These are phyloP conservation scores for Phytophthora macrochlamydospora DNA, from an alignment of 352 stramenopile species.

Conservation along the genomic window DNA sequence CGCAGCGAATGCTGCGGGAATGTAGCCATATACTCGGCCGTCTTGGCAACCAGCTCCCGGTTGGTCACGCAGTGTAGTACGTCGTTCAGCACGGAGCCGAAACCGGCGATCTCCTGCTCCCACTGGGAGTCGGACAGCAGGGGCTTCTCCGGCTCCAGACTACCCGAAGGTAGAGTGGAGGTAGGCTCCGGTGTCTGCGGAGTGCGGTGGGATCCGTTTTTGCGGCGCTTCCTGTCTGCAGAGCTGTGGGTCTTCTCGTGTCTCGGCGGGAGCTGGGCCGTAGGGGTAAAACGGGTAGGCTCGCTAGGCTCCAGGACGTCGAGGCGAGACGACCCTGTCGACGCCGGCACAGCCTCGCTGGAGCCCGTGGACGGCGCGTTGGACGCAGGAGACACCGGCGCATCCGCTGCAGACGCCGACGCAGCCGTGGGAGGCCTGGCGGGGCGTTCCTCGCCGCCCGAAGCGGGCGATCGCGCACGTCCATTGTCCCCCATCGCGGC, in stretches of 20 bases:
- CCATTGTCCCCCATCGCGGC: slow-evolving; percentile 19
- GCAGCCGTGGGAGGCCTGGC: not conserved
- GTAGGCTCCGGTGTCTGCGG: too few relatives aligned
- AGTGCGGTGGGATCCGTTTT: slow-evolving; percentile 8
- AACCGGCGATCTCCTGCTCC: slow-evolving; percentile 79
- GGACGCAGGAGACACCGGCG: slow-evolving; percentile 1
- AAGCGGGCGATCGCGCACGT: slow-evolving; percentile 15
- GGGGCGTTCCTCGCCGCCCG: slow-evolving; percentile 4
- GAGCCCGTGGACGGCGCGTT: not conserved
- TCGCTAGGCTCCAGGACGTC: slow-evolving; percentile 5
- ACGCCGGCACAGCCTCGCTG: slow-evolving; percentile 1
- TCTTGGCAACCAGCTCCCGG: slow-evolving; percentile 74
- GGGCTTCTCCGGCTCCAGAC: slow-evolving; percentile 18
- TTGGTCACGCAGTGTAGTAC: slow-evolving; percentile 74
- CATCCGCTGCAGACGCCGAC: not conserved
- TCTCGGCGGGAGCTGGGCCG: slow-evolving; percentile 13
- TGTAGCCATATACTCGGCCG: slow-evolving; percentile 72
- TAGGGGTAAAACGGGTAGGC: slow-evolving; percentile 3
- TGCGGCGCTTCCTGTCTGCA: slow-evolving; percentile 21
- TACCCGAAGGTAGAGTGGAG: not conserved
- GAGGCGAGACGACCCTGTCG: slow-evolving; percentile 9
- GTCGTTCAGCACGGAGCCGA: slow-evolving; percentile 72
- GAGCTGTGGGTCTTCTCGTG: slow-evolving; percentile 16
- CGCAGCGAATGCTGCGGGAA: slow-evolving; percentile 76
- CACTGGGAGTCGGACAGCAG: slow-evolving; percentile 71